These are phyloP conservation scores for Fraxinus angustifolia DNA, from an alignment of 305 asterid genomes.

Conservation along the genomic window DNA sequence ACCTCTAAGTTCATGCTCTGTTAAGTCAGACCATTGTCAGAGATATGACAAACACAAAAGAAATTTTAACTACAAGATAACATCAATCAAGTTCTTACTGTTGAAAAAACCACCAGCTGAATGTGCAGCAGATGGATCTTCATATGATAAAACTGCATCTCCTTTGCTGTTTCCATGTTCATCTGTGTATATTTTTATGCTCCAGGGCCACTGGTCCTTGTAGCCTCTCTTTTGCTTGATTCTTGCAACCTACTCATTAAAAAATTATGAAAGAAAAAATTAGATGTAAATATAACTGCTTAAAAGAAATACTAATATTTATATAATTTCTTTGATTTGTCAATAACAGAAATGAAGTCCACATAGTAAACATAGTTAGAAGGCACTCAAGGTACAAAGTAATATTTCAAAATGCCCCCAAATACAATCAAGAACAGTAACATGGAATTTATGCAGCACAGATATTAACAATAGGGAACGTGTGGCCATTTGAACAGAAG, in stretches of 20 bases:
- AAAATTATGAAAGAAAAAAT: background rate
- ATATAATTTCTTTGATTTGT: background rate
- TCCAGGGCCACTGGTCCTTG: constrained; percentile 99
- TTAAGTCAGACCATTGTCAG: constrained; percentile 7
- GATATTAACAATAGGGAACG: background rate
- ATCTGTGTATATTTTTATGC: constrained; percentile 87
- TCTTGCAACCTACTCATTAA: constrained; percentile 70
- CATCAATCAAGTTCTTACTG: constrained; percentile 40
- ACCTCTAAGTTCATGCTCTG: constrained; percentile 89
- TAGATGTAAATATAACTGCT: background rate
- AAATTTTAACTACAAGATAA: constrained; percentile 1
- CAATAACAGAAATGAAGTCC: background rate
- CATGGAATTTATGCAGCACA: background rate
- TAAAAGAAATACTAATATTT: background rate
- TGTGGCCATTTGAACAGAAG: background rate
- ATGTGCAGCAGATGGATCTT: constrained; percentile 99
- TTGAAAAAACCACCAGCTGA: constrained; percentile 96
- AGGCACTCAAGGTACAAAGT: background rate
- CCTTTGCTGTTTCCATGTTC: constrained; percentile 97
- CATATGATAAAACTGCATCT: constrained; percentile 91
- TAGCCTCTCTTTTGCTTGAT: constrained; percentile 97
- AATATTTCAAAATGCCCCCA: background rate
- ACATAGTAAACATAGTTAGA: background rate
- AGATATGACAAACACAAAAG: background rate
- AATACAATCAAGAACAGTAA: background rate